Conservation (phyloP, 345 rosid genomes). For the Boechera stricta region DNA sequence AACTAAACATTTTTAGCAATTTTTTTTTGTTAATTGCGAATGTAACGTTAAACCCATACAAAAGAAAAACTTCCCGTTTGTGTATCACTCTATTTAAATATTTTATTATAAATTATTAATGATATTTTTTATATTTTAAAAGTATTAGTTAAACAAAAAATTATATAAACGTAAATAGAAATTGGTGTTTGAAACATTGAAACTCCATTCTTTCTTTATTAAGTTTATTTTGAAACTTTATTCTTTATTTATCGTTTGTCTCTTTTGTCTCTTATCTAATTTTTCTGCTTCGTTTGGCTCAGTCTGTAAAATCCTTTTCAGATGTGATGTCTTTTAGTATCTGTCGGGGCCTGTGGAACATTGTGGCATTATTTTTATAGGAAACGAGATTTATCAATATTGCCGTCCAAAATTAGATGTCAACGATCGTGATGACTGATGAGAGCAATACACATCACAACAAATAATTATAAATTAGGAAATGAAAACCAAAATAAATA, state of each 20-base stretch:
- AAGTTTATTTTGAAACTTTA: no score
- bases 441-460: constrained; percentile 6
- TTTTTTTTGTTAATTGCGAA: no score
- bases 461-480: neutral
- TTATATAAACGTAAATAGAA: no score
- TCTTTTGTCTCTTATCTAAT: neutral
- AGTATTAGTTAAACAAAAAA: no score
- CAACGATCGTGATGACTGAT: constrained; percentile 20
- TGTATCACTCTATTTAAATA: no score
- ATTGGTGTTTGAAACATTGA: neutral
- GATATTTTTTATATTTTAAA: no score
- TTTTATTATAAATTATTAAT: no score
- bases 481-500: no score
- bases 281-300: neutral
- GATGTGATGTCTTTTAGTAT: constrained; percentile 8
- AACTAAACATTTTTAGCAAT: no score
- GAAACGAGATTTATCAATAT: neutral
- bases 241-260: neutral
- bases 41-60: no score
- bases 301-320: neutral
- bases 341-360: neutral
- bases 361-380: neutral
- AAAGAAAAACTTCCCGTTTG: no score
- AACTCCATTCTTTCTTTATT: neutral
- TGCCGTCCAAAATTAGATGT: constrained; percentile 6